Base-by-base conservation (phyloP, 345 rosid species). In the Hypericum perforatum region DNA sequence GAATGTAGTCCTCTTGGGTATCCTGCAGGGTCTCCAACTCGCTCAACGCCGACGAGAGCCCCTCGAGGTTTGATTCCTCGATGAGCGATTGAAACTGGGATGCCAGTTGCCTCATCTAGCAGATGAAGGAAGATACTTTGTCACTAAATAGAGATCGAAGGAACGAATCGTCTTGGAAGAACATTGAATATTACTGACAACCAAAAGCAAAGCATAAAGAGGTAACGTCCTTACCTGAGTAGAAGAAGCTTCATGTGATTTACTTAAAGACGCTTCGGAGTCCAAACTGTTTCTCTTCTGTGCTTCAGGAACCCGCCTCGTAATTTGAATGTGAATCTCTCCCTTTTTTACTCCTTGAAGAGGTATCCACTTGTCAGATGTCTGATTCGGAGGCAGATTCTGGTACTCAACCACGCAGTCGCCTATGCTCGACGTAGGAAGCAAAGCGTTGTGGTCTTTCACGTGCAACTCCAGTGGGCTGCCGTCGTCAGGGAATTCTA, bases 331-430 rank as follows among this genome's bases (percentile, higher is more conserved):
- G 40, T 71, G 96, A 65, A 92, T 78, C 77, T 92, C 98, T 11
- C 96, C 98, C 43, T 60, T 72, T 57, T 57, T 92, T 59, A 92
- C 98, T 49, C 96, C 96, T 72, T 85, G 96, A 56, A 92, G 95
- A 40, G 96, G 96, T 69, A 92, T 88, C 98, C 98, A 92, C 70
- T 88, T 92, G 67, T 92, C 95, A 0, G 82, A 70, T 64, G 76
- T 71, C 64, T 85, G 70, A 56, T 92, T 88, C 50, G 89, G 84
- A 51, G 94, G 88, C 69, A 92, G 62, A 41, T 85, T 58, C 67
- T 81, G 94, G 69, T 92, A 92, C 59, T 92, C 98, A 41, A 88
- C 98, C 2, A 76, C 71, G 61, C 96, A 88, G 47, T 70, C 70
- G 39, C 98, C 98, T 1, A 92, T 92, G 65, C 74, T 92, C 7